Evolutionary conservation across 176 grass and related monocot genomes (phyloP).

Genomic region (Ensete glaucum): DNA sequence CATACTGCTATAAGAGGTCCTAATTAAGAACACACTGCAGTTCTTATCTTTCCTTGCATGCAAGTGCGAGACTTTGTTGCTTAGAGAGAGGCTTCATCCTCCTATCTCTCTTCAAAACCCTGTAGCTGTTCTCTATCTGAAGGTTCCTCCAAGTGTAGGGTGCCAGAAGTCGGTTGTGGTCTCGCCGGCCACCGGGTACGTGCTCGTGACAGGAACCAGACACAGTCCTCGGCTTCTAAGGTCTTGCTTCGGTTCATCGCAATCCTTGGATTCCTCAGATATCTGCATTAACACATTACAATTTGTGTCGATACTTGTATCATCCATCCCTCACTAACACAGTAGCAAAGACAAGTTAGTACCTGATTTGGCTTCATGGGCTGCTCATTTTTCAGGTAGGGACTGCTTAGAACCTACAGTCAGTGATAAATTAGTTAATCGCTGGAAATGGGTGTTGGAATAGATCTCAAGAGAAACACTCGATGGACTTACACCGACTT

Average conservation of each 20-base stretch:
- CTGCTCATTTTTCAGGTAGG: slow-evolving; percentile 7
- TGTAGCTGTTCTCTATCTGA: slow-evolving; percentile 43
- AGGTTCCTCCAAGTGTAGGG: slow-evolving; percentile 58
- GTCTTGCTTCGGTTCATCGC: slow-evolving; percentile 35
- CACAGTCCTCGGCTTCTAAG: slow-evolving; percentile 79
- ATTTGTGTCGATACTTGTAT: slow-evolving; percentile 5
- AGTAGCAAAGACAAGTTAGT: not conserved
- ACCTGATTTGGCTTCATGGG: not conserved
- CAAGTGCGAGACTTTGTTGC: not conserved
- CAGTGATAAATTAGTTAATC: too few relatives aligned
- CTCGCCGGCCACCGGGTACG: slow-evolving; percentile 60
- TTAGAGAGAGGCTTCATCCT: not conserved
- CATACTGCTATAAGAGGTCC: not conserved
- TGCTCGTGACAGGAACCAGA: slow-evolving; percentile 84
- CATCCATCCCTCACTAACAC: not conserved
- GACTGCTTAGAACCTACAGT: slow-evolving; percentile 10
- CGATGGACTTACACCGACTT: slow-evolving; percentile 67
- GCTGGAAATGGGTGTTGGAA: not conserved
- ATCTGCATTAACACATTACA: slow-evolving; percentile 26
- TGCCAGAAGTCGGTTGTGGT: slow-evolving; percentile 71
- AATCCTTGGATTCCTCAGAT: slow-evolving; percentile 39
- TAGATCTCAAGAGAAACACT: not conserved
- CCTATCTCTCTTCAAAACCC: not conserved
- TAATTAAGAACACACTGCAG: not conserved
- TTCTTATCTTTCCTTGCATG: not conserved